Conservation (phyloP, 2,329 filamentous ascomycete species). For the Exophiala spinifera region DNA sequence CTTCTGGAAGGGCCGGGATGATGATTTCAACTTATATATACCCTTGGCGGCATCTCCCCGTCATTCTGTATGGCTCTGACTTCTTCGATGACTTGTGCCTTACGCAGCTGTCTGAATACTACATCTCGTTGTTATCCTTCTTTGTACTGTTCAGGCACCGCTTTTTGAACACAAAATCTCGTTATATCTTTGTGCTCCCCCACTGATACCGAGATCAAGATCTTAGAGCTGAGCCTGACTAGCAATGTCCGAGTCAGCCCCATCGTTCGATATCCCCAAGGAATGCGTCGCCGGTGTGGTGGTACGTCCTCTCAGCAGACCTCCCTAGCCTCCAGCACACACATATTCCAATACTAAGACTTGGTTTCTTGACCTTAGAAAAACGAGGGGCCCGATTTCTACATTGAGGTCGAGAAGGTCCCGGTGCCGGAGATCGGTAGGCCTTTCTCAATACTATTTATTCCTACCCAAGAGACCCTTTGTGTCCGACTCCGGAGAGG, state of each 20-base stretch:
- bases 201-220: not conserved
- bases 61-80: too few species aligned
- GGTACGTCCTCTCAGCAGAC: not conserved
- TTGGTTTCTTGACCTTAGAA: constrained; percentile 10
- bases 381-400: constrained; percentile 29
- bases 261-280: not conserved
- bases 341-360: constrained; percentile 3
- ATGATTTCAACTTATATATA: too few species aligned
- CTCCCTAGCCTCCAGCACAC: not conserved
- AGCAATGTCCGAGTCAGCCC: not conserved
- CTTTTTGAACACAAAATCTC: not conserved
- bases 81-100: too few species aligned
- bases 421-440: constrained; percentile 29
- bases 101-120: too few species aligned
- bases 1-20: too few species aligned
- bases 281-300: not conserved
- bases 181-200: not conserved
- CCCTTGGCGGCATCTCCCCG: too few species aligned
- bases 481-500: too few species aligned
- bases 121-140: too few species aligned
- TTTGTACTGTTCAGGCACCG: not conserved
- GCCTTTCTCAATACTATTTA: not conserved
- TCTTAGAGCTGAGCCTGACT: too few species aligned
- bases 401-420: constrained; percentile 28
- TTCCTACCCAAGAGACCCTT: too few species aligned